phyloP scores from a whole-genome alignment of 768 basidiomycete species.

The Kwoniella bestiolae region DNA sequence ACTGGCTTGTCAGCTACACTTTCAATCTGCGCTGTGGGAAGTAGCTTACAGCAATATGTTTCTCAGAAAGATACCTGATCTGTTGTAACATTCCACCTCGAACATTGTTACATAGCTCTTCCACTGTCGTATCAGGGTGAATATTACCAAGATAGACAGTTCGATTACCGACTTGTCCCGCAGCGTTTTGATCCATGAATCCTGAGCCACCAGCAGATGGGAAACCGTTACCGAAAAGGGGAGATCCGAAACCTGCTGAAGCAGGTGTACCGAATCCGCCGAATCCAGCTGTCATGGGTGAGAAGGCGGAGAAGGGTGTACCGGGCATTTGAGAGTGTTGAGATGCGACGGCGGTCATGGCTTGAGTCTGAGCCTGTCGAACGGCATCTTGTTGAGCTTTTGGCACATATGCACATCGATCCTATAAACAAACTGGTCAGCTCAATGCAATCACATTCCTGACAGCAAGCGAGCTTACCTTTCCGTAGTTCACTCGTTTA shows the following conservation, averaged over 20 bases:
- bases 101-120: slow-evolving; percentile 95
- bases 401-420: slow-evolving; percentile 96
- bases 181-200: slow-evolving; percentile 45
- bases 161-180: slow-evolving; percentile 72
- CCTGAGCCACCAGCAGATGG: slow-evolving; percentile 39
- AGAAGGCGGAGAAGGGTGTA: slow-evolving; percentile 53
- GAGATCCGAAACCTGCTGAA: slow-evolving; percentile 41
- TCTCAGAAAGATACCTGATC: slow-evolving; percentile 92
- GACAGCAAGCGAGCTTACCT: slow-evolving; percentile 56
- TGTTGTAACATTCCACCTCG: slow-evolving; percentile 96
- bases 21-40: background rate
- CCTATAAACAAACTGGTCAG: slow-evolving; percentile 54
- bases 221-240: slow-evolving; percentile 56
- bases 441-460: background rate
- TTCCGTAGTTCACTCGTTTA: slow-evolving; percentile 96
- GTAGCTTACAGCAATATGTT: slow-evolving; percentile 85
- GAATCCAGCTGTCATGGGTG: slow-evolving; percentile 44
- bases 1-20: background rate
- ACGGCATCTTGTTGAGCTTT: slow-evolving; percentile 79
- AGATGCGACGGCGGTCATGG: slow-evolving; percentile 52
- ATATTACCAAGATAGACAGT: slow-evolving; percentile 97
- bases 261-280: slow-evolving; percentile 39
- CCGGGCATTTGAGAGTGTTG: slow-evolving; percentile 56
- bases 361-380: slow-evolving; percentile 59
- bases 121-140: slow-evolving; percentile 90